Conservation (phyloP, 2,329 filamentous ascomycete genomes). For the Pezizomycotina sp. region DNA sequence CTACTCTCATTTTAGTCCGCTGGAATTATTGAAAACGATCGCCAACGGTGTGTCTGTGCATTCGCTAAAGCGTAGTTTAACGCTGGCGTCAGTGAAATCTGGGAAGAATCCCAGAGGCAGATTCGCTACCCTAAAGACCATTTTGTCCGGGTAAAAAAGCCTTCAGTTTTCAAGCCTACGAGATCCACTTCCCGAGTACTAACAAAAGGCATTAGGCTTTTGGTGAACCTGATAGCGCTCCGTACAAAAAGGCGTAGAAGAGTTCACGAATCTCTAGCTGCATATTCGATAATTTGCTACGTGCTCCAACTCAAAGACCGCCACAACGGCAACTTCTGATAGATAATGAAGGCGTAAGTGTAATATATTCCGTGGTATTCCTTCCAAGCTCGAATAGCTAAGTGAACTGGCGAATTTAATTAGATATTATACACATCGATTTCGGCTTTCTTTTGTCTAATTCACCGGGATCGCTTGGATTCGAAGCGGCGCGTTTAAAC, state of each 20-base stretch:
- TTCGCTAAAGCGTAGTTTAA: slow-evolving; percentile 66
- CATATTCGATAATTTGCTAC: slow-evolving; percentile 73
- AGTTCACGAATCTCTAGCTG: slow-evolving; percentile 66
- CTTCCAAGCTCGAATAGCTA: background rate
- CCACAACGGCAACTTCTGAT: slow-evolving; percentile 75
- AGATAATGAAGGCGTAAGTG: slow-evolving; percentile 53
- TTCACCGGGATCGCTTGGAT: slow-evolving; percentile 66
- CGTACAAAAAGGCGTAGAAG: slow-evolving; percentile 58
- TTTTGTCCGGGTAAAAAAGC: slow-evolving; percentile 49
- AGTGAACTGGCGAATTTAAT: background rate
- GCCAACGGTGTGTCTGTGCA: slow-evolving; percentile 78
- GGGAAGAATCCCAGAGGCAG: slow-evolving; percentile 57
- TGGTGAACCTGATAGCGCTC: slow-evolving; percentile 49
- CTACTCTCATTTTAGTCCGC: slow-evolving; percentile 38
- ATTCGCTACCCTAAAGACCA: slow-evolving; percentile 66
- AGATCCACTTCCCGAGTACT: slow-evolving; percentile 2
- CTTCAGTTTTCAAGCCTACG: no score
- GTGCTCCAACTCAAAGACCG: slow-evolving; percentile 70
- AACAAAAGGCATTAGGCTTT: slow-evolving; percentile 36
- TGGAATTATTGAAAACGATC: slow-evolving; percentile 71
- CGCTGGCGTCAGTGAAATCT: slow-evolving; percentile 54
- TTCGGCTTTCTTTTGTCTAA: slow-evolving; percentile 85
- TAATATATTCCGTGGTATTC: background rate
- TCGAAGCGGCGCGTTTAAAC: slow-evolving; percentile 73
- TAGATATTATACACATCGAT: slow-evolving; percentile 67